Evolutionary conservation across 306 rosid genomes (phyloP).

Genomic region (Purshia tridentata): DNA sequence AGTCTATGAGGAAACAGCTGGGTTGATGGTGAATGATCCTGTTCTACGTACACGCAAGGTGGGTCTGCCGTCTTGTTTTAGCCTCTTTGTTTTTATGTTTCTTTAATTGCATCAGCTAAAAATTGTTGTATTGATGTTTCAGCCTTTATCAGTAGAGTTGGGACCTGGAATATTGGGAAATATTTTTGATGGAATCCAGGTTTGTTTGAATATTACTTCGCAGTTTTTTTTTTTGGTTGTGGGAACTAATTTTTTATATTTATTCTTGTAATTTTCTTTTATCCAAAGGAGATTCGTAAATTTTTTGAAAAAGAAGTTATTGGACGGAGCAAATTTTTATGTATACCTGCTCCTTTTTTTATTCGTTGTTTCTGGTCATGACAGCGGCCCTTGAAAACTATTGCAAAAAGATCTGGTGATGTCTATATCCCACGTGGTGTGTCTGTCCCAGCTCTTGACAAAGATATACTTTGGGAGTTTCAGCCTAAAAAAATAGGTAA

Average conservation of each 20-base stretch:
- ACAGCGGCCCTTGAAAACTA: slow-evolving; percentile 98
- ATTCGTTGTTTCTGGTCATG: slow-evolving; percentile 3
- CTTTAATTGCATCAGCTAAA: slow-evolving; percentile 27
- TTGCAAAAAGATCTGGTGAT: slow-evolving; percentile 90
- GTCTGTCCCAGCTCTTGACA: slow-evolving; percentile 96
- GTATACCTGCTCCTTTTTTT: background rate
- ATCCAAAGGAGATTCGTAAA: background rate
- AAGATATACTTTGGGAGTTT: slow-evolving; percentile 93
- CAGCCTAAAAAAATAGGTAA: slow-evolving; percentile 87
- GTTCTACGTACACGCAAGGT: slow-evolving; percentile 95
- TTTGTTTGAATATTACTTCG: slow-evolving; percentile 32
- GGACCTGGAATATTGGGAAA: slow-evolving; percentile 99
- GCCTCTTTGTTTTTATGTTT: slow-evolving; percentile 4
- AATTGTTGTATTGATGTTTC: slow-evolving; percentile 28
- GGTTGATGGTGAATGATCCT: slow-evolving; percentile 90
- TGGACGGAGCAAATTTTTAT: background rate
- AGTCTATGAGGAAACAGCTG: slow-evolving; percentile 99
- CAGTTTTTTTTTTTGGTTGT: slow-evolving; percentile 2
- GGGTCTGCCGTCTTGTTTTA: slow-evolving; percentile 21
- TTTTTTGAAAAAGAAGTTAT: background rate
- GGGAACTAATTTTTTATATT: background rate
- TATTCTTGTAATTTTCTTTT: background rate
- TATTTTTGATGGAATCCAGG: slow-evolving; percentile 99
- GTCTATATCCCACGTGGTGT: slow-evolving; percentile 99
- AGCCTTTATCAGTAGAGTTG: slow-evolving; percentile 99